phyloP scores from a whole-genome alignment of 306 rosid genomes.

The Acacia melanoxylon region DNA sequence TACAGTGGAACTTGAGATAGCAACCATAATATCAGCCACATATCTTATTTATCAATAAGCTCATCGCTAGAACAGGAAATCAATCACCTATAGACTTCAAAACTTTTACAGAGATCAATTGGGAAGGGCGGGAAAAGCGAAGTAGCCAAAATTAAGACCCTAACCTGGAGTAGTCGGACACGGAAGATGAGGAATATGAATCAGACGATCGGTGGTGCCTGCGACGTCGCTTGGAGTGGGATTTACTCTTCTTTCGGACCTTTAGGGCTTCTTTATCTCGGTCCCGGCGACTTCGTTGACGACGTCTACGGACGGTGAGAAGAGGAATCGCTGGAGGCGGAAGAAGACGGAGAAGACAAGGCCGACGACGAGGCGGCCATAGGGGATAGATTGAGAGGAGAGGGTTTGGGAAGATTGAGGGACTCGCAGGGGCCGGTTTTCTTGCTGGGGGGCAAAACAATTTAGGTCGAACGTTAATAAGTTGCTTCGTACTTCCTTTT shows the following conservation, averaged over 20 bases:
- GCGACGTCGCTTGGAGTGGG: constrained; percentile 78
- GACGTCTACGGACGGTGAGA: constrained; percentile 60
- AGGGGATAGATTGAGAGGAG: background rate
- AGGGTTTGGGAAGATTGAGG: constrained; percentile 40
- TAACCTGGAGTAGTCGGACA: constrained; percentile 66
- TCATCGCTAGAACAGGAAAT: background rate
- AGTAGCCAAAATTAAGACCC: background rate
- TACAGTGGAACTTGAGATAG: background rate
- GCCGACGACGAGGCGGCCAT: constrained; percentile 83
- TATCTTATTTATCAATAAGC: background rate
- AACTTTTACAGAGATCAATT: background rate
- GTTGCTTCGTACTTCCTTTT: background rate
- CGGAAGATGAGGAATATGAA: constrained; percentile 54
- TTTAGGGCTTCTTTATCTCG: constrained; percentile 61
- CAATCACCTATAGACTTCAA: background rate
- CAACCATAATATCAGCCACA: background rate
- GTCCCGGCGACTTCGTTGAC: constrained; percentile 52
- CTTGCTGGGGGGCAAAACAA: background rate
- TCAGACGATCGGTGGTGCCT: constrained; percentile 60
- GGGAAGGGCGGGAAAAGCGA: background rate
- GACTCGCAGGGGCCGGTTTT: background rate
- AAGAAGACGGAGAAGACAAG: constrained; percentile 23
- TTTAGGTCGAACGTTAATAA: background rate
- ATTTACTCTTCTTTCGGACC: constrained; percentile 67
- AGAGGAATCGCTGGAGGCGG: constrained; percentile 37